Conservation (phyloP, 108 stramenopile genomes). For the Schizochytrium sp. region DNA sequence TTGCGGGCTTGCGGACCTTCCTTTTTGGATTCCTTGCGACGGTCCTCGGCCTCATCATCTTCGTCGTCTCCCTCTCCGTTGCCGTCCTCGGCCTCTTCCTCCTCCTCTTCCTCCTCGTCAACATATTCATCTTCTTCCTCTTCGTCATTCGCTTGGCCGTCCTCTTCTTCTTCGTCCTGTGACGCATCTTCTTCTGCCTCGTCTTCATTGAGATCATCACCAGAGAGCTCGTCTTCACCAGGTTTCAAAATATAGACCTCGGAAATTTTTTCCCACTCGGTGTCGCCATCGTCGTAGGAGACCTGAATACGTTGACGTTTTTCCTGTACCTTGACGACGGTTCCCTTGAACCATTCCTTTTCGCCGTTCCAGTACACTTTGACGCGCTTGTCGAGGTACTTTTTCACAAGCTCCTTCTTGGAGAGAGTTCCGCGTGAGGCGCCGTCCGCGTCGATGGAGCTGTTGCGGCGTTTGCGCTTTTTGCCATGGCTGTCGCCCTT, state of each 20-base stretch:
- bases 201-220: background rate
- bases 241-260: background rate
- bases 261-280: background rate
- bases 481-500: background rate
- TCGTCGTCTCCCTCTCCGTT: background rate
- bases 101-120: background rate
- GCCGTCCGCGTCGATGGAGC: background rate
- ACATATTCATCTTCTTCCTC: background rate
- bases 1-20: background rate
- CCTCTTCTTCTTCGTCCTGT: background rate
- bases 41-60: background rate
- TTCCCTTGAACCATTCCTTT: background rate
- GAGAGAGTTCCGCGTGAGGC: background rate
- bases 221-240: background rate
- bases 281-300: background rate
- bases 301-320: background rate
- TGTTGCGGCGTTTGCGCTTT: background rate
- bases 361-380: conserved; percentile 18
- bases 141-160: background rate
- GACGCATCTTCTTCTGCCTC: background rate
- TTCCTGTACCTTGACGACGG: background rate
- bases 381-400: background rate
- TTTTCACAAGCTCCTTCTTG: background rate
- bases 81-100: background rate
- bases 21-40: background rate